Evolutionary conservation across 1,139 yeast genomes (phyloP).

Genomic region (Kodamaea sp.): DNA sequence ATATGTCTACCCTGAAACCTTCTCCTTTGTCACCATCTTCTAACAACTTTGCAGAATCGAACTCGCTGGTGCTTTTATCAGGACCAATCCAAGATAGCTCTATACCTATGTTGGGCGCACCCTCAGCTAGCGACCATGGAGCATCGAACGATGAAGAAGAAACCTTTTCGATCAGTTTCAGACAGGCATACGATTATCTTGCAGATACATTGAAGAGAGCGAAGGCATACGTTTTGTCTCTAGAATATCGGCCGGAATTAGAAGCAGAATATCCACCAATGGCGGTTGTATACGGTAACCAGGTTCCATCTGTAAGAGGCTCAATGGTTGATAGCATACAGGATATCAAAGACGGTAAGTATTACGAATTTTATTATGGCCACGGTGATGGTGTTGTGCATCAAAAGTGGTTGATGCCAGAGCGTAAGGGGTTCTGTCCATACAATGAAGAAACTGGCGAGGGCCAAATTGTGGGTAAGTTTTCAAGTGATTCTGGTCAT

Average conservation of each 20-base stretch:
- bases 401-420: constrained; percentile 79
- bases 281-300: constrained; percentile 75
- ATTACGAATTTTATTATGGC: constrained; percentile 74
- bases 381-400: constrained; percentile 94
- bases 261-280: constrained; percentile 68
- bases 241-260: constrained; percentile 49
- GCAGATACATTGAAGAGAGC: constrained; percentile 58
- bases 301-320: constrained; percentile 82
- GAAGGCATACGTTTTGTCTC: constrained; percentile 52
- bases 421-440: constrained; percentile 55
- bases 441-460: constrained; percentile 30
- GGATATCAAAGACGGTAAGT: constrained; percentile 68
- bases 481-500: constrained; percentile 68
- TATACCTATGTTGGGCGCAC: not conserved
- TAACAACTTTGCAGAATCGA: no score
- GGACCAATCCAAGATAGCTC: no score
- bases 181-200: constrained; percentile 64
- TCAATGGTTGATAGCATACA: constrained; percentile 59
- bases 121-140: not conserved
- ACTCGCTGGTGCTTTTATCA: no score
- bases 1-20: no score
- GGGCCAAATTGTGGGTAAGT: constrained; percentile 61
- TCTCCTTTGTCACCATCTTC: no score
- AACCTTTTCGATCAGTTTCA: constrained; percentile 37
- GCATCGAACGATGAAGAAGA: constrained; percentile 9